A percentile compares a stretch with the other conserved stretches of the same genome.
Conservation (phyloP, 1,284 basidiomycete species). For the Cystobasidium slooffiae region DNA sequence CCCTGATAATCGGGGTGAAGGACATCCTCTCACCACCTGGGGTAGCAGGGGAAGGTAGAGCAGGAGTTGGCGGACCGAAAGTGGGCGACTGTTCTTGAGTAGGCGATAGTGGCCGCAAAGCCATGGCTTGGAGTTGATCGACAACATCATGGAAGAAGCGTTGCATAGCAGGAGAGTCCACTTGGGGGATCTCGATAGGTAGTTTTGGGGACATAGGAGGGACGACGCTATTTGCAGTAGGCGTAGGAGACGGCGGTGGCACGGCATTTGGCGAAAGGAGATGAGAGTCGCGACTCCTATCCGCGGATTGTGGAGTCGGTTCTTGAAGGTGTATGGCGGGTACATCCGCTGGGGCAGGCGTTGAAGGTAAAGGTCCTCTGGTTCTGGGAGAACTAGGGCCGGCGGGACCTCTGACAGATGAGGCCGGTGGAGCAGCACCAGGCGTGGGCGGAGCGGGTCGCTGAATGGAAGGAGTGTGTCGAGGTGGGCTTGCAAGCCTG, state of each 20-base stretch:
- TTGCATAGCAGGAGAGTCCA: slow-evolving; percentile 72
- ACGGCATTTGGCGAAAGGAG: slow-evolving; percentile 49
- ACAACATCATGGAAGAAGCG: slow-evolving; percentile 79
- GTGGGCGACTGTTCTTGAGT: slow-evolving; percentile 57
- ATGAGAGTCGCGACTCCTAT: slow-evolving; percentile 47
- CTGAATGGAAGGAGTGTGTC: slow-evolving; percentile 34
- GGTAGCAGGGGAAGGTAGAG: slow-evolving; percentile 1
- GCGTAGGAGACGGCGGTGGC: slow-evolving; percentile 22
- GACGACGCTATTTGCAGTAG: slow-evolving; percentile 12
- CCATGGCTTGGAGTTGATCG: slow-evolving; percentile 75
- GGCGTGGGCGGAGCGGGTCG: slow-evolving; percentile 46
- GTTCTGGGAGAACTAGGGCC: slow-evolving; percentile 44
- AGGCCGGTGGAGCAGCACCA: slow-evolving; percentile 18
- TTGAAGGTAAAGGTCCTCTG: slow-evolving; percentile 50
- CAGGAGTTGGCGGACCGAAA: slow-evolving; percentile 20
- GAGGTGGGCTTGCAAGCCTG: slow-evolving; percentile 26
- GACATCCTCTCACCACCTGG: slow-evolving; percentile 43
- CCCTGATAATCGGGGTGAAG: slow-evolving; percentile 39
- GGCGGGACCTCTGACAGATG: slow-evolving; percentile 40
- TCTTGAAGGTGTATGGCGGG: slow-evolving; percentile 59
- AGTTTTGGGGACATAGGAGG: slow-evolving; percentile 47
- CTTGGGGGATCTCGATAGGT: slow-evolving; percentile 60
- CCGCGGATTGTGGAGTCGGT: slow-evolving; percentile 57
- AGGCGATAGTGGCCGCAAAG: slow-evolving; percentile 59
- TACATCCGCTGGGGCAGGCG: slow-evolving; percentile 58